These are phyloP conservation scores for Cyberlindnera mrakii DNA, from an alignment of 805 yeast species.

Conservation along the genomic window DNA sequence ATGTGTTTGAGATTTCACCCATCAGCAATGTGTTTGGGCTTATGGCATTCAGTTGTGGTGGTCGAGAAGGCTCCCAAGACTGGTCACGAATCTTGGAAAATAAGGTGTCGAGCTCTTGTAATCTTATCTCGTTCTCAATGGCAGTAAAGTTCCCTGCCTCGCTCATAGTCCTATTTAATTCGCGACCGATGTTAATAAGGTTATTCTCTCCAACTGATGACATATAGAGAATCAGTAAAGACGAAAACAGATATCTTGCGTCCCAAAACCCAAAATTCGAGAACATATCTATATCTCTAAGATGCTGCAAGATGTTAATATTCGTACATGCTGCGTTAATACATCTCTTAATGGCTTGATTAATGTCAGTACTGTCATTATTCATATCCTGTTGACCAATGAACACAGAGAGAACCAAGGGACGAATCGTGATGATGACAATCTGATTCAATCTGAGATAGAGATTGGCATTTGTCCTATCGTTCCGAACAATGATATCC, in stretches of 20 bases:
- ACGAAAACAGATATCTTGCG: slow-evolving; percentile 31
- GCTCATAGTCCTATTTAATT: slow-evolving; percentile 22
- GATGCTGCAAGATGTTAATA: slow-evolving; percentile 24
- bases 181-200: slow-evolving; percentile 18
- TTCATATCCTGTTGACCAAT: slow-evolving; percentile 21
- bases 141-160: slow-evolving; percentile 28
- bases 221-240: slow-evolving; percentile 28
- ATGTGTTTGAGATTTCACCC: slow-evolving; percentile 18
- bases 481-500: slow-evolving; percentile 13
- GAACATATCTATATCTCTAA: slow-evolving; percentile 25
- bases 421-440: slow-evolving; percentile 31
- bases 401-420: slow-evolving; percentile 29
- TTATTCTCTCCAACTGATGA: slow-evolving; percentile 17
- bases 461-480: slow-evolving; percentile 27
- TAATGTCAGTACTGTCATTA: slow-evolving; percentile 18
- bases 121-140: slow-evolving; percentile 24
- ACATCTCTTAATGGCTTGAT: slow-evolving; percentile 25
- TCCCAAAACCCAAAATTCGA: slow-evolving; percentile 36
- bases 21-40: slow-evolving; percentile 16
- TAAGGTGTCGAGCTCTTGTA: slow-evolving; percentile 22
- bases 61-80: background rate
- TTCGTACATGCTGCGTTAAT: slow-evolving; percentile 28
- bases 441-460: slow-evolving; percentile 31
- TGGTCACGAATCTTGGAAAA: slow-evolving; percentile 13
- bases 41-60: slow-evolving; percentile 1